A percentile compares a stretch with the other conserved stretches of the same genome.
These are phyloP conservation scores for Verticillium nubilum DNA, from an alignment of 2,329 filamentous ascomycete genomes.

Conservation along the genomic window DNA sequence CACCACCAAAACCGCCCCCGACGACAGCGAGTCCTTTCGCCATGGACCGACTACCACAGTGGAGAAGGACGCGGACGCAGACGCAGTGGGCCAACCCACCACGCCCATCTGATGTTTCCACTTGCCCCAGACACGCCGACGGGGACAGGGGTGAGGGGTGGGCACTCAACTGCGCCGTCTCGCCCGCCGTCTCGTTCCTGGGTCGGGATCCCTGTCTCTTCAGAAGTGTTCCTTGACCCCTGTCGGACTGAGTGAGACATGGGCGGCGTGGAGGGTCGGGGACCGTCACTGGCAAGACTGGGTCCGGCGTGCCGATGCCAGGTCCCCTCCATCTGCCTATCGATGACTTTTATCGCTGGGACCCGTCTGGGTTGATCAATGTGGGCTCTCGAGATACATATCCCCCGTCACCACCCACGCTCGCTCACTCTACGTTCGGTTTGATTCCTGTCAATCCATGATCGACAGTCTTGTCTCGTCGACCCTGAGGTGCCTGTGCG, in stretches of 20 bases:
- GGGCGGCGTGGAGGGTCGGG: slow-evolving; percentile 17
- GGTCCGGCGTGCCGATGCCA: slow-evolving; percentile 14
- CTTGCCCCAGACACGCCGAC: slow-evolving; percentile 37
- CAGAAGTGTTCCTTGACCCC: slow-evolving; percentile 11
- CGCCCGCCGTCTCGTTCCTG: slow-evolving; percentile 23
- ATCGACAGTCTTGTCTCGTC: slow-evolving; percentile 21
- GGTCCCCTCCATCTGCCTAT: slow-evolving; percentile 17
- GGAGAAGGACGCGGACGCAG: background rate
- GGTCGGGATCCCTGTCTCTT: slow-evolving; percentile 17
- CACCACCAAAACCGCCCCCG: background rate
- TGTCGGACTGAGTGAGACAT: slow-evolving; percentile 49
- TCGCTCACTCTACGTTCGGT: slow-evolving; percentile 21
- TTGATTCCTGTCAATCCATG: slow-evolving; percentile 34
- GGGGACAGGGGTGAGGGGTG: slow-evolving; percentile 15
- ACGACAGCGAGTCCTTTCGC: background rate
- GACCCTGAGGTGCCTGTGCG: slow-evolving; percentile 31
- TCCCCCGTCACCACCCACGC: slow-evolving; percentile 39
- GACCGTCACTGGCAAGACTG: slow-evolving; percentile 14
- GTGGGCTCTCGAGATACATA: slow-evolving; percentile 40
- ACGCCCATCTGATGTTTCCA: slow-evolving; percentile 35
- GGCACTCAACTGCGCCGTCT: slow-evolving; percentile 16
- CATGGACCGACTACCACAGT: background rate
- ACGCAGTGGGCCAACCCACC: slow-evolving; percentile 8
- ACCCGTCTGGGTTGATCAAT: slow-evolving; percentile 26
- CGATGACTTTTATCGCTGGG: slow-evolving; percentile 32